phyloP scores from a whole-genome alignment of 768 basidiomycete species.

The Boletellus ananiceps region DNA sequence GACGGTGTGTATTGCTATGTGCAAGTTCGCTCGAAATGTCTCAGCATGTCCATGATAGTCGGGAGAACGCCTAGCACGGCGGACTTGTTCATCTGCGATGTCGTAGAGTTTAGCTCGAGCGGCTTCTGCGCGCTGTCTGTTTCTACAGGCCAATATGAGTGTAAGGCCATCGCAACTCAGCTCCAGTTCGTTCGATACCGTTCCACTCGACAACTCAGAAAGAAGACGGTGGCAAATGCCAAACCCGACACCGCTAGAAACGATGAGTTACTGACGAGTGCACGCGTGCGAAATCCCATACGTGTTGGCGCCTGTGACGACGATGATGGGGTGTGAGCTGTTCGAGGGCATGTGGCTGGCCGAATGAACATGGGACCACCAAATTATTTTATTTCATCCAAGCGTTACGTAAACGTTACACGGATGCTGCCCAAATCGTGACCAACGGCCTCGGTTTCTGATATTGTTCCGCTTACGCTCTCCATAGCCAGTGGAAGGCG shows the following conservation, averaged over 20 bases:
- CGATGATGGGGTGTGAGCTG: slow-evolving; percentile 41
- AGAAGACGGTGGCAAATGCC: slow-evolving; percentile 80
- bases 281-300: slow-evolving; percentile 25
- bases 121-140: slow-evolving; percentile 52
- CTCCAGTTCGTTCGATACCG: slow-evolving; percentile 13
- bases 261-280: slow-evolving; percentile 30
- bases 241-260: slow-evolving; percentile 71
- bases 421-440: too few relatives aligned
- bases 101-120: slow-evolving; percentile 53
- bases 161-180: slow-evolving; percentile 53
- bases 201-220: slow-evolving; percentile 51
- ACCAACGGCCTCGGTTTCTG: too few relatives aligned
- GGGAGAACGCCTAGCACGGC: slow-evolving; percentile 29
- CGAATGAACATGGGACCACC: too few relatives aligned
- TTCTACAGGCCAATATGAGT: slow-evolving; percentile 79
- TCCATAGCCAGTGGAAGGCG: too few relatives aligned
- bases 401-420: neutral
- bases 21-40: slow-evolving; percentile 53
- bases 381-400: too few relatives aligned
- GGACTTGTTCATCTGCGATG: slow-evolving; percentile 53
- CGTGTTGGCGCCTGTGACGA: slow-evolving; percentile 73
- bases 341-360: slow-evolving; percentile 24
- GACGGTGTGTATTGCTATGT: slow-evolving; percentile 55
- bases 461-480: too few relatives aligned
- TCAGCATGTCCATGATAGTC: slow-evolving; percentile 51